Evolutionary conservation across 139 green algal species (phyloP).

Genomic region (Nannochloris sp.): DNA sequence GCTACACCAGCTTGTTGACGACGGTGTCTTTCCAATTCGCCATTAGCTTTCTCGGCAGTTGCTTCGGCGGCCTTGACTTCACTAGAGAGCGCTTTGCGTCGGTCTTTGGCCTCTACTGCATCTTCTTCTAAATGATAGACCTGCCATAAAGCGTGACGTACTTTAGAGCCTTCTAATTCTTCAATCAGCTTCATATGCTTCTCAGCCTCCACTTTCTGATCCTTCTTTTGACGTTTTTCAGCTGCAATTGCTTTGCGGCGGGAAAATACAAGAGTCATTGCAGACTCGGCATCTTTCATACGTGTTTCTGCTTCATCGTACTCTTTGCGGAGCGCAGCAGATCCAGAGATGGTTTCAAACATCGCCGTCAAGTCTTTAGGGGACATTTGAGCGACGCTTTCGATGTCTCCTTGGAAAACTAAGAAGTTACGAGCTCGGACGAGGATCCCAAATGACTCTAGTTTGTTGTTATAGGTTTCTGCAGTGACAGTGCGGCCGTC

Average conservation of each 20-base stretch:
- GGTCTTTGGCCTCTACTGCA: conserved; percentile 1
- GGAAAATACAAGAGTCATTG: conserved; percentile 52
- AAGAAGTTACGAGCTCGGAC: conserved; percentile 97
- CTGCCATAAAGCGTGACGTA: conserved; percentile 66
- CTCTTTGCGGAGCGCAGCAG: conserved; percentile 44
- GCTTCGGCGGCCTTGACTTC: conserved; percentile 18
- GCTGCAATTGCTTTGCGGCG: conserved; percentile 62
- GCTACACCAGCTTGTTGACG: conserved; percentile 33
- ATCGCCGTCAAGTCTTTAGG: conserved; percentile 76
- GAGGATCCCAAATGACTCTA: conserved; percentile 80
- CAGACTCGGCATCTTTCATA: conserved; percentile 52
- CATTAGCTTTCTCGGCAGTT: conserved; percentile 11
- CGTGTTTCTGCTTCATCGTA: conserved; percentile 65
- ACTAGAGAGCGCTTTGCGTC: conserved; percentile 1
- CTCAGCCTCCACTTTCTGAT: conserved; percentile 97
- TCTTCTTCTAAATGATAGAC: conserved; percentile 63
- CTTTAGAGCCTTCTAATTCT: conserved; percentile 54
- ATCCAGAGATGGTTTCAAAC: conserved; percentile 88
- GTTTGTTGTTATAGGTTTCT: conserved; percentile 78
- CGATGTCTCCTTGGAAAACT: conserved; percentile 99
- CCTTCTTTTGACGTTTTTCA: conserved; percentile 88
- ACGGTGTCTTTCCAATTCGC: conserved; percentile 32
- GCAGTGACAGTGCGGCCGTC: conserved; percentile 59
- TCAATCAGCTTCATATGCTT: conserved; percentile 59
- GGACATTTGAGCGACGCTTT: conserved; percentile 78